Evolutionary conservation across 306 rosid species (phyloP).

Genomic region (Lathyrus tuberosus): DNA sequence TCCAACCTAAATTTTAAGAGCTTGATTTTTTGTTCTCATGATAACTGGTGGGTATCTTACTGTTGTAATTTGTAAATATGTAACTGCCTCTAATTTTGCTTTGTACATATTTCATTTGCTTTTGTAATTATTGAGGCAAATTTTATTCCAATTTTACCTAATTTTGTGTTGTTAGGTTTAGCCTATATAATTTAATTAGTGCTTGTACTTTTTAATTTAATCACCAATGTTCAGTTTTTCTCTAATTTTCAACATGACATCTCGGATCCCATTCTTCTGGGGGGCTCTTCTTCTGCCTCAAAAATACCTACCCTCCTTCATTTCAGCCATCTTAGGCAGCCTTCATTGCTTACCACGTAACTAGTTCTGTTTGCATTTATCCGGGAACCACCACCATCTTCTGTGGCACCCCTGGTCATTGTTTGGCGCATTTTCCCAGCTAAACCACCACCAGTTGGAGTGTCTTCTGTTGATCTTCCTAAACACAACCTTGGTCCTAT

Average conservation of each 20-base stretch:
- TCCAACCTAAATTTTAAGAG: too few species aligned
- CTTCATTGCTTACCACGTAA: background rate
- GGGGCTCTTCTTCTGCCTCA: background rate
- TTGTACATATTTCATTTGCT: background rate
- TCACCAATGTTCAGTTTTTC: background rate
- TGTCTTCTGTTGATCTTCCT: background rate
- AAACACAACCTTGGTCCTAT: background rate
- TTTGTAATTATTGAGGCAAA: background rate
- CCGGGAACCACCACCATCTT: background rate
- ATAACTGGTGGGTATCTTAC: constrained; percentile 3
- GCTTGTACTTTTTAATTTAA: constrained; percentile 1
- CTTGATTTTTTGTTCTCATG: background rate
- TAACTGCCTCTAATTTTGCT: background rate
- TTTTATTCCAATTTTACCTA: background rate
- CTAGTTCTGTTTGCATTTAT: background rate
- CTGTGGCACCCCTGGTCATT: background rate
- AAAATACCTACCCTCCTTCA: background rate
- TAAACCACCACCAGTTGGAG: background rate
- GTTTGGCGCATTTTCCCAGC: background rate
- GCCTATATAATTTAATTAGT: background rate
- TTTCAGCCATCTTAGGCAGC: background rate
- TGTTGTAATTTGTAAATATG: constrained; percentile 1
- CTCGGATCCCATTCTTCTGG: background rate
- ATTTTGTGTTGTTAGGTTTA: background rate
- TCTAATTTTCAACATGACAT: background rate